A percentile compares a stretch with the other conserved stretches of the same genome.
Conservation (phyloP, 192 early-diverging fungal species). For the Chytriomyces sp. region DNA sequence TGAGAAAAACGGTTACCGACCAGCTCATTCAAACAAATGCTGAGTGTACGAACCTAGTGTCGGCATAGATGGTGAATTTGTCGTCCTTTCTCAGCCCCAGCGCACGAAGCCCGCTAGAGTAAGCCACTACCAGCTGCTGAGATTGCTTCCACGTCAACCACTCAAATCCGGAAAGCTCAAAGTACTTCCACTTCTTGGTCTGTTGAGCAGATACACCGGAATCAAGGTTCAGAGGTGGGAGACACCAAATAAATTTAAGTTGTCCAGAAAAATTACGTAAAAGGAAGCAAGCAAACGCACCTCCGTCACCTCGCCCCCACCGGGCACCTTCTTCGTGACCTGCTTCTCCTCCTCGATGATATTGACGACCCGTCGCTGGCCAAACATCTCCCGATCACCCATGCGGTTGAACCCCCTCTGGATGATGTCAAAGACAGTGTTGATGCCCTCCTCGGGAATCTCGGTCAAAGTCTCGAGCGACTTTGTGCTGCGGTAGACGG, state of each 20-base stretch:
- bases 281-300: slow-evolving; percentile 73
- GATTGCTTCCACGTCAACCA: slow-evolving; percentile 78
- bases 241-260: slow-evolving; percentile 3
- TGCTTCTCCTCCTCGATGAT: slow-evolving; percentile 67
- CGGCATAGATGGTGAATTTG: slow-evolving; percentile 53
- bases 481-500: slow-evolving; percentile 20
- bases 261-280: slow-evolving; percentile 80
- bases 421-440: neutral
- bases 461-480: neutral
- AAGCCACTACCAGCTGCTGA: slow-evolving; percentile 52
- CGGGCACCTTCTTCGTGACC: slow-evolving; percentile 56
- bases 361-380: slow-evolving; percentile 14
- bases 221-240: too few species aligned
- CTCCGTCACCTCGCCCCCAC: slow-evolving; percentile 60
- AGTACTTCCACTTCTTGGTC: too few species aligned
- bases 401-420: slow-evolving; percentile 3
- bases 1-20: slow-evolving; percentile 8
- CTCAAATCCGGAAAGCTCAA: too few species aligned
- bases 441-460: neutral
- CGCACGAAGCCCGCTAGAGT: slow-evolving; percentile 71
- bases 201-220: too few species aligned
- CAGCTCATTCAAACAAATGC: neutral
- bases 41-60: slow-evolving; percentile 30
- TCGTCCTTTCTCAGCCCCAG: slow-evolving; percentile 60
- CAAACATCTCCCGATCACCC: slow-evolving; percentile 7